Evolutionary conservation across 192 early-diverging fungal species (phyloP).

Genomic region (Coemansia reversa): DNA sequence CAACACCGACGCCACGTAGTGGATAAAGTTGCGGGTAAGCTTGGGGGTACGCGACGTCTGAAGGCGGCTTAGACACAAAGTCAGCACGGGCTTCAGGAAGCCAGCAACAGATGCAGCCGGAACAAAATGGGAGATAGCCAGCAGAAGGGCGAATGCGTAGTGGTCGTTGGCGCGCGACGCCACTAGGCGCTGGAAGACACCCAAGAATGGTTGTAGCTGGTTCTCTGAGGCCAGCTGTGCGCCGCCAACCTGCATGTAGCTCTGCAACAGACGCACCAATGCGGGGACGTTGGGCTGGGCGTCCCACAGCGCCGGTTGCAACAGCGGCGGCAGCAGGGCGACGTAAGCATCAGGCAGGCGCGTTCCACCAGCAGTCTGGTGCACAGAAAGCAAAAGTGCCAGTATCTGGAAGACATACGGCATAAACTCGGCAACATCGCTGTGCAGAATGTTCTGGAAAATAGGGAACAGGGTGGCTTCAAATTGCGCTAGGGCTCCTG

Average conservation of each 20-base stretch:
- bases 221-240: slow-evolving; percentile 65
- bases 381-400: slow-evolving; percentile 80
- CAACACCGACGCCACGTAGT: slow-evolving; percentile 44
- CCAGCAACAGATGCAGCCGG: slow-evolving; percentile 61
- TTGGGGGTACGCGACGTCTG: slow-evolving; percentile 40
- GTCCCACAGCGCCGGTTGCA: slow-evolving; percentile 88
- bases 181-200: slow-evolving; percentile 91
- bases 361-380: slow-evolving; percentile 50
- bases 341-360: slow-evolving; percentile 73
- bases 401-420: slow-evolving; percentile 98
- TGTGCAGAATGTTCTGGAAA: slow-evolving; percentile 84
- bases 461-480: slow-evolving; percentile 83
- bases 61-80: slow-evolving; percentile 59
- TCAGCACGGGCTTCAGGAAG: slow-evolving; percentile 63
- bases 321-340: slow-evolving; percentile 69
- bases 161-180: slow-evolving; percentile 82
- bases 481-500: slow-evolving; percentile 70
- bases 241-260: slow-evolving; percentile 78
- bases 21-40: slow-evolving; percentile 41
- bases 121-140: slow-evolving; percentile 72
- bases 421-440: slow-evolving; percentile 88
- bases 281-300: slow-evolving; percentile 91
- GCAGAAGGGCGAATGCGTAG: slow-evolving; percentile 79
- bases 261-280: slow-evolving; percentile 81
- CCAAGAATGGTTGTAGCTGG: slow-evolving; percentile 80